These are phyloP conservation scores for Pythium graminicola DNA, from an alignment of 352 stramenopile species.

Conservation along the genomic window DNA sequence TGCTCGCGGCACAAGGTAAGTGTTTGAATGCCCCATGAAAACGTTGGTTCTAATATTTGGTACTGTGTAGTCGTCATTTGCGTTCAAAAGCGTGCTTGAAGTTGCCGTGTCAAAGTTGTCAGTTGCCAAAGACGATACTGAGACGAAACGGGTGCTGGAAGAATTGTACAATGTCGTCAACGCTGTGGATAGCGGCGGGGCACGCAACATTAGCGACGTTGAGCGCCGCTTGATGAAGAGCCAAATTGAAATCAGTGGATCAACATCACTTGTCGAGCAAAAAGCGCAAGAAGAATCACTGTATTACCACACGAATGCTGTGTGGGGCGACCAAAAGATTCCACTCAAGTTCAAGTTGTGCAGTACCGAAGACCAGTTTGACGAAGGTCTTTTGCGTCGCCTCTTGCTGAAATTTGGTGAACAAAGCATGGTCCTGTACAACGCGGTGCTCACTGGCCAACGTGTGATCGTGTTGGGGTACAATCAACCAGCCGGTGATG, in stretches of 20 bases:
- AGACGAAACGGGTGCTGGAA: slow-evolving; percentile 41
- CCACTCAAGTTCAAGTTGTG: slow-evolving; percentile 75
- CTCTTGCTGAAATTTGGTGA: slow-evolving; percentile 78
- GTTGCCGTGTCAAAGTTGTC: slow-evolving; percentile 68
- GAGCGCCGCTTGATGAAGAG: slow-evolving; percentile 70
- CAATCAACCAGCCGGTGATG: slow-evolving; percentile 69
- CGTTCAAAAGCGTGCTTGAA: slow-evolving; percentile 69
- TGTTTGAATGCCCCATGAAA: no score
- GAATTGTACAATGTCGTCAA: slow-evolving; percentile 73
- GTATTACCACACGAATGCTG: slow-evolving; percentile 47
- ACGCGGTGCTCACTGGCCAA: slow-evolving; percentile 73
- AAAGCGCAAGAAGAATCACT: slow-evolving; percentile 39
- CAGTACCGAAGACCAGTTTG: slow-evolving; percentile 79
- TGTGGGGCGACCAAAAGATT: slow-evolving; percentile 59
- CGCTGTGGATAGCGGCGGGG: slow-evolving; percentile 49
- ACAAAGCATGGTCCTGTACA: slow-evolving; percentile 82
- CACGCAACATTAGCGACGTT: slow-evolving; percentile 63
- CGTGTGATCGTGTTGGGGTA: slow-evolving; percentile 79
- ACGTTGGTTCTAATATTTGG: no score
- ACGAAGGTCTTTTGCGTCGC: slow-evolving; percentile 61
- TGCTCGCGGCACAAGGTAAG: slow-evolving; percentile 75
- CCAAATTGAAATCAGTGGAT: slow-evolving; percentile 42
- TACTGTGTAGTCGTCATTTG: slow-evolving; percentile 51
- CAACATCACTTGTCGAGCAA: slow-evolving; percentile 32
- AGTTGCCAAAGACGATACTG: slow-evolving; percentile 31